Conservation (phyloP, 2,329 filamentous ascomycete species). For the Peltaster fructicola region DNA sequence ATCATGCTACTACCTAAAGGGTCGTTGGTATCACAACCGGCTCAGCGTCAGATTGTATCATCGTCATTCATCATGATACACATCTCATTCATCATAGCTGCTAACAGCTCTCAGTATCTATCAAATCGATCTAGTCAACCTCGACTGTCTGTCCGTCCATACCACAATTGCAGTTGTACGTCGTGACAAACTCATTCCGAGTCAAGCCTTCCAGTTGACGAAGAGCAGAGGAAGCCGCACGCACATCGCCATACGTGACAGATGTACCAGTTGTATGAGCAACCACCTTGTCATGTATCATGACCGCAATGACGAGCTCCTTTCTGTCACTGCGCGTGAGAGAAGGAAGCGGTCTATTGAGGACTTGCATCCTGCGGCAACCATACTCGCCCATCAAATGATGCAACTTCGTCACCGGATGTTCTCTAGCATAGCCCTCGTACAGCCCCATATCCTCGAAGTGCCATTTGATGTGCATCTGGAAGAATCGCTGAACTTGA, state of each 20-base stretch:
- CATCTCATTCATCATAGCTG: no score
- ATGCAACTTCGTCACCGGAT: constrained; percentile 55
- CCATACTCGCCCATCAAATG: constrained; percentile 46
- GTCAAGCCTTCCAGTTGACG: constrained; percentile 31
- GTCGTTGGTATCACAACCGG: no score
- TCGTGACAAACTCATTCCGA: constrained; percentile 39
- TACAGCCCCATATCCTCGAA: constrained; percentile 79
- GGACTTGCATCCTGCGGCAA: constrained; percentile 40
- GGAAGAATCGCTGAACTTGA: constrained; percentile 61
- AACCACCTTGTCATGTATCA: constrained; percentile 58
- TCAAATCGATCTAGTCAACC: no score
- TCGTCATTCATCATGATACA: no score
- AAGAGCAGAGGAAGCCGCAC: constrained; percentile 43
- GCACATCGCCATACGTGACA: constrained; percentile 54
- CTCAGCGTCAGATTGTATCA: no score
- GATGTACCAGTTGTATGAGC: constrained; percentile 43
- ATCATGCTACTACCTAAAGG: no score
- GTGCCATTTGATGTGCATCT: constrained; percentile 53
- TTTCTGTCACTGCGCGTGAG: constrained; percentile 27
- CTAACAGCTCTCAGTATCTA: no score
- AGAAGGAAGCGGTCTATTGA: constrained; percentile 32
- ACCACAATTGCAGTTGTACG: constrained; percentile 47
- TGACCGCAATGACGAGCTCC: constrained; percentile 48
- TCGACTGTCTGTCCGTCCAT: no score
- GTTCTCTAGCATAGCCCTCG: constrained; percentile 70